Conservation (phyloP, 495 filamentous ascomycete genomes). For the Arthonia radiata region DNA sequence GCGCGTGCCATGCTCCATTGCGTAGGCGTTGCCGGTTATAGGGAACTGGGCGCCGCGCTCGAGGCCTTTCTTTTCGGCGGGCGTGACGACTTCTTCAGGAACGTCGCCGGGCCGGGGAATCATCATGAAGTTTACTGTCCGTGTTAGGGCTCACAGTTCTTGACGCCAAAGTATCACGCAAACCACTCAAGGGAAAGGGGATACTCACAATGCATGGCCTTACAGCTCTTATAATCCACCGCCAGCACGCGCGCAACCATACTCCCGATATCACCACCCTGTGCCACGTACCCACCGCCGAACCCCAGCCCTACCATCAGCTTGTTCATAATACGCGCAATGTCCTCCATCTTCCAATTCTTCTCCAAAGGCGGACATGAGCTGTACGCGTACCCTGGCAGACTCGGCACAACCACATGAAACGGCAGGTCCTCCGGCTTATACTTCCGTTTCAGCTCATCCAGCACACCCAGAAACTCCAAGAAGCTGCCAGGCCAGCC, state of each 20-base stretch:
- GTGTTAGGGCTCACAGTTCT: background rate
- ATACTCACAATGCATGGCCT: slow-evolving; percentile 16
- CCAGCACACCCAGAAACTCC: slow-evolving; percentile 27
- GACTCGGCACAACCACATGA: slow-evolving; percentile 38
- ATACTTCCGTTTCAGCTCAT: slow-evolving; percentile 24
- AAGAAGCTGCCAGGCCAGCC: slow-evolving; percentile 38
- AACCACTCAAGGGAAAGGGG: too few relatives aligned
- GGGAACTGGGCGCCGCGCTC: slow-evolving; percentile 14
- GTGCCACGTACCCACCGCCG: slow-evolving; percentile 30
- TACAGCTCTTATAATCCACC: slow-evolving; percentile 18
- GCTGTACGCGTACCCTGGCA: slow-evolving; percentile 39
- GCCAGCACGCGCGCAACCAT: slow-evolving; percentile 21
- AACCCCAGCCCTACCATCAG: slow-evolving; percentile 38
- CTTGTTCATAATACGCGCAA: slow-evolving; percentile 19
- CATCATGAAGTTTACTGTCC: background rate
- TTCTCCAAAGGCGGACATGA: slow-evolving; percentile 22
- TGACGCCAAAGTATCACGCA: background rate
- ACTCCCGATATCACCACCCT: slow-evolving; percentile 44
- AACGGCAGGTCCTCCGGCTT: slow-evolving; percentile 30
- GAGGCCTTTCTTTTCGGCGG: slow-evolving; percentile 13
- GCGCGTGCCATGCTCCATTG: slow-evolving; percentile 29
- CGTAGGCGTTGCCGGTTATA: slow-evolving; percentile 24
- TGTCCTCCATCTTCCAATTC: slow-evolving; percentile 19
- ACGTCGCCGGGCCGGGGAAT: background rate
- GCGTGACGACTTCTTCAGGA: background rate